A percentile compares a stretch with the other conserved stretches of the same genome.
phyloP scores from a whole-genome alignment of 1,284 basidiomycete species.

The Agaricales sp. region DNA sequence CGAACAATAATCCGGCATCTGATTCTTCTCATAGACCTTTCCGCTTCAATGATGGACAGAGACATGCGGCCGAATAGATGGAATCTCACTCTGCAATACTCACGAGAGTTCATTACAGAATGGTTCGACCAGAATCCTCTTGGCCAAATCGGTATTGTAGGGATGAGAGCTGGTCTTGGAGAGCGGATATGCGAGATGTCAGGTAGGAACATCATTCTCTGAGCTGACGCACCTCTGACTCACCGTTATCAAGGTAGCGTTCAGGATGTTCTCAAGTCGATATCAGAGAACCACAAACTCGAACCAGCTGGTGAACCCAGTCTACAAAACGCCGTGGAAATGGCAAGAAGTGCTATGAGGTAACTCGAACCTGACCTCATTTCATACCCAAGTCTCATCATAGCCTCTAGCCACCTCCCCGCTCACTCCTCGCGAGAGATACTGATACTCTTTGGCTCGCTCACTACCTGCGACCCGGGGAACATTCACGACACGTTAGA shows the following conservation, averaged over 20 bases:
- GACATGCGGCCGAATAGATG: conserved; percentile 93
- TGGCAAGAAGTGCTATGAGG: conserved; percentile 90
- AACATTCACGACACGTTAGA: conserved; percentile 92
- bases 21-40: conserved; percentile 84
- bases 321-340: conserved; percentile 93
- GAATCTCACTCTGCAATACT: conserved; percentile 82
- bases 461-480: conserved; percentile 95
- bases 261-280: conserved; percentile 80
- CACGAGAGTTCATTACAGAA: conserved; percentile 85
- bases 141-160: conserved; percentile 92
- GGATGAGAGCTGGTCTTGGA: conserved; percentile 81
- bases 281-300: conserved; percentile 81
- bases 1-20: conserved; percentile 95
- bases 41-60: conserved; percentile 86
- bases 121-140: conserved; percentile 99
- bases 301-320: conserved; percentile 91
- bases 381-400: conserved; percentile 1
- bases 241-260: conserved; percentile 64
- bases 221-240: neutral
- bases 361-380: conserved; percentile 23
- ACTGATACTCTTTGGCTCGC: conserved; percentile 85
- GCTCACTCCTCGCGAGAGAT: conserved; percentile 94
- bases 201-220: conserved; percentile 35
- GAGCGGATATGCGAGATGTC: conserved; percentile 86
- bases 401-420: conserved; percentile 87